Conservation (phyloP, 257 asterid genomes). For the Orobanche coerulescens region DNA sequence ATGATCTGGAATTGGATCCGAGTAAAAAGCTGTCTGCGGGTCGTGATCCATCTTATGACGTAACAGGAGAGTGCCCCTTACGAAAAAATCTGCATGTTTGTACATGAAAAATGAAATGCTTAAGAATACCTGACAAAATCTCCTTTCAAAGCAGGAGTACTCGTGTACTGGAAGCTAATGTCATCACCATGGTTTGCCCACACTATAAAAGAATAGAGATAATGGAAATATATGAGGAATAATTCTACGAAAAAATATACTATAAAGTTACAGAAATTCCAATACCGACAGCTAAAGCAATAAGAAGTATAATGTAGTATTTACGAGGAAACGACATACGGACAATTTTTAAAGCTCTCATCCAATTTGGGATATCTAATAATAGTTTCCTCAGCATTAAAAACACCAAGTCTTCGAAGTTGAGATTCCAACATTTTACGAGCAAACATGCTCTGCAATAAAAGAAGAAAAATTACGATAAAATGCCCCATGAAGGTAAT, state of each 20-base stretch:
- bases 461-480: not conserved
- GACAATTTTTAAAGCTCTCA: constrained; percentile 56
- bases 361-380: constrained; percentile 63
- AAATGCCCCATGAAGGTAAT: not conserved
- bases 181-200: constrained; percentile 99
- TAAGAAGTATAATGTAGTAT: constrained; percentile 5
- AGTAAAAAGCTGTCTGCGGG: no score
- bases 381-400: constrained; percentile 60
- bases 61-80: no score
- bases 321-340: constrained; percentile 26
- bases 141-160: constrained; percentile 91
- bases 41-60: no score
- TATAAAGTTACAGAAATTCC: not conserved
- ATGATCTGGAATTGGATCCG: no score
- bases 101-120: constrained; percentile 1
- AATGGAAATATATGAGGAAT: constrained; percentile 14
- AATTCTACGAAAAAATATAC: not conserved
- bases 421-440: constrained; percentile 88
- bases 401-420: constrained; percentile 79
- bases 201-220: constrained; percentile 36
- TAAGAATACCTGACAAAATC: constrained; percentile 67
- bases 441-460: constrained; percentile 81
- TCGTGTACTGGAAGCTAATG: constrained; percentile 86
- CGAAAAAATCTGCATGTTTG: not conserved
- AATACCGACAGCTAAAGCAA: not conserved